Percentiles rank a stretch among this genome's conserved stretches.
Conservation (phyloP, 2,329 filamentous ascomycete species). For the Biscogniauxia marginata region DNA sequence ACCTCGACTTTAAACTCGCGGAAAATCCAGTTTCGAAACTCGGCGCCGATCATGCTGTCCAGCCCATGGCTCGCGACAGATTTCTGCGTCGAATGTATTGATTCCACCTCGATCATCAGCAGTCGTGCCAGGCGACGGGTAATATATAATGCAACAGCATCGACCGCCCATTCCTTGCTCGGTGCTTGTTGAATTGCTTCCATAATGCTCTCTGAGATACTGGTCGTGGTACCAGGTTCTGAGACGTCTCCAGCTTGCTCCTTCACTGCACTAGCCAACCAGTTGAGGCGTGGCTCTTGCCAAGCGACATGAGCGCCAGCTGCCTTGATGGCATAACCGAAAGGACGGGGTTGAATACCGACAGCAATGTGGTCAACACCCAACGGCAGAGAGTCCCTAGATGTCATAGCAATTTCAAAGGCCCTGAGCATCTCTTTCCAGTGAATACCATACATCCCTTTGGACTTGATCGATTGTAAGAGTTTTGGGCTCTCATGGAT, state of each 20-base stretch:
- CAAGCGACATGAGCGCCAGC: too few relatives aligned
- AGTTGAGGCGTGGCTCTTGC: too few relatives aligned
- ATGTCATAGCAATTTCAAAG: constrained; percentile 16
- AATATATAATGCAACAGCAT: constrained; percentile 15
- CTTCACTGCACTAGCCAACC: too few relatives aligned
- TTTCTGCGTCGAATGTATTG: constrained; percentile 7
- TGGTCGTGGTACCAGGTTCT: too few relatives aligned
- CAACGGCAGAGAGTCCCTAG: too few relatives aligned
- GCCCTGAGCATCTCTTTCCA: constrained; percentile 20
- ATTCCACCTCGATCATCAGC: constrained; percentile 18
- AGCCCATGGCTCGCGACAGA: constrained; percentile 29
- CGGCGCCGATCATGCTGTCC: constrained; percentile 36
- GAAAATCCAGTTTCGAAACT: constrained; percentile 37
- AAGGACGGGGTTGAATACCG: too few relatives aligned
- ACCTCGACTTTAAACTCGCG: constrained; percentile 35
- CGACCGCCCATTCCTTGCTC: constrained; percentile 11
- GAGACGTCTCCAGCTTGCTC: too few relatives aligned
- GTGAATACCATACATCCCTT: constrained; percentile 19
- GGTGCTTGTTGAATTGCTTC: constrained; percentile 13
- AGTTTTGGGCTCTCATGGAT: constrained; percentile 24
- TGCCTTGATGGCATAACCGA: too few relatives aligned
- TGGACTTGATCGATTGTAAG: constrained; percentile 11
- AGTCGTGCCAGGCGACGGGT: constrained; percentile 20
- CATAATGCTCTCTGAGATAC: constrained; percentile 15
- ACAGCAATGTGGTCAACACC: too few relatives aligned